phyloP scores from a whole-genome alignment of 2,329 filamentous ascomycete genomes.

The Botrytis squamosa region DNA sequence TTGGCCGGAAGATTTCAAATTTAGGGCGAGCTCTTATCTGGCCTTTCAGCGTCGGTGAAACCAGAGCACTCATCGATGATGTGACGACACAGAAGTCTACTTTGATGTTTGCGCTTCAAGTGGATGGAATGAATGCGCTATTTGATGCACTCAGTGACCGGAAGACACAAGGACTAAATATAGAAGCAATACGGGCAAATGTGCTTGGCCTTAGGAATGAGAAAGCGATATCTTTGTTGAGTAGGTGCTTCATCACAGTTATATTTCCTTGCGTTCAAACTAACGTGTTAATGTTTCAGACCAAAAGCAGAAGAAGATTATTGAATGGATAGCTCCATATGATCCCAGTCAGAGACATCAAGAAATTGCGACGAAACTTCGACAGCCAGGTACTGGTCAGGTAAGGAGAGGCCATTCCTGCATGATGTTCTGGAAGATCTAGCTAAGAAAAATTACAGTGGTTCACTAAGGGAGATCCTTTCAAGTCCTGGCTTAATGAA shows the following conservation, averaged over 20 bases:
- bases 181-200: background rate
- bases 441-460: background rate
- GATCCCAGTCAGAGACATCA: background rate
- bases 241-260: background rate
- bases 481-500: background rate
- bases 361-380: background rate
- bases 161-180: background rate
- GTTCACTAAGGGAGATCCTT: background rate
- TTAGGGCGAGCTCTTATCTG: constrained; percentile 13
- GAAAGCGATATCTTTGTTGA: background rate
- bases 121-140: background rate
- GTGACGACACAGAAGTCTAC: constrained; percentile 7
- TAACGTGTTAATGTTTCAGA: background rate
- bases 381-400: background rate
- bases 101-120: constrained; percentile 11
- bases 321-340: background rate
- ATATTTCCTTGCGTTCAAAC: background rate
- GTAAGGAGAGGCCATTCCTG: background rate
- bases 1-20: background rate
- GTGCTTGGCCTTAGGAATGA: background rate
- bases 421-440: background rate
- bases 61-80: background rate
- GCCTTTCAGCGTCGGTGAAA: constrained; percentile 11
- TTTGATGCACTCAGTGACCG: background rate
- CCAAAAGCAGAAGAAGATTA: background rate